Evolutionary conservation across 2,329 filamentous ascomycete species (phyloP).

Genomic region (Alternaria sp.): DNA sequence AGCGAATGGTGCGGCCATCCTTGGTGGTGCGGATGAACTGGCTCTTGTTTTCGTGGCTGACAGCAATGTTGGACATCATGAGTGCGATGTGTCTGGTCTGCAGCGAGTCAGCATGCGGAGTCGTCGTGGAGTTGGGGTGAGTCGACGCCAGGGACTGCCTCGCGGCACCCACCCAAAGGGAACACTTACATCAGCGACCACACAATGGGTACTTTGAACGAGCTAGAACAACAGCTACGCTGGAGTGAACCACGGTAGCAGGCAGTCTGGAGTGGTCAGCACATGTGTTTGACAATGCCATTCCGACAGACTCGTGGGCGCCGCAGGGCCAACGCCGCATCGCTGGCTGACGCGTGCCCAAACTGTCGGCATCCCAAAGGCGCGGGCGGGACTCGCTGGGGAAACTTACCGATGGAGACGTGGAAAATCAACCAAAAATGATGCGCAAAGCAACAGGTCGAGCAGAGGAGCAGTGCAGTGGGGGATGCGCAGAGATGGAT

Average conservation of each 20-base stretch:
- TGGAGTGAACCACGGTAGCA: slow-evolving; percentile 23
- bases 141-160: slow-evolving; percentile 7
- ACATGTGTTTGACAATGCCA: slow-evolving; percentile 5
- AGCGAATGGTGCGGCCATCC: slow-evolving; percentile 78
- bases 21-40: slow-evolving; percentile 67
- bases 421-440: neutral
- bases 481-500: neutral
- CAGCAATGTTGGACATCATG: slow-evolving; percentile 53
- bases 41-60: slow-evolving; percentile 64
- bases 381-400: neutral
- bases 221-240: slow-evolving; percentile 14
- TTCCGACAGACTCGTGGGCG: slow-evolving; percentile 11
- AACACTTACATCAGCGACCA: slow-evolving; percentile 16
- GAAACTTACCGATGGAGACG: slow-evolving; percentile 15
- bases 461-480: neutral
- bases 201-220: neutral
- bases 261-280: slow-evolving; percentile 15
- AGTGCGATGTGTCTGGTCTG: slow-evolving; percentile 10
- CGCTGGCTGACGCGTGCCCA: slow-evolving; percentile 19
- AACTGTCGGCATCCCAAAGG: slow-evolving; percentile 16
- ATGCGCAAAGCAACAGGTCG: neutral
- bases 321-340: slow-evolving; percentile 16
- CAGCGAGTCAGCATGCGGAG: slow-evolving; percentile 18
- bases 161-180: slow-evolving; percentile 18
- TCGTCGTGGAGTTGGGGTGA: slow-evolving; percentile 15